Conservation (phyloP, 768 basidiomycete species). For the Calocybe gangraenosa region DNA sequence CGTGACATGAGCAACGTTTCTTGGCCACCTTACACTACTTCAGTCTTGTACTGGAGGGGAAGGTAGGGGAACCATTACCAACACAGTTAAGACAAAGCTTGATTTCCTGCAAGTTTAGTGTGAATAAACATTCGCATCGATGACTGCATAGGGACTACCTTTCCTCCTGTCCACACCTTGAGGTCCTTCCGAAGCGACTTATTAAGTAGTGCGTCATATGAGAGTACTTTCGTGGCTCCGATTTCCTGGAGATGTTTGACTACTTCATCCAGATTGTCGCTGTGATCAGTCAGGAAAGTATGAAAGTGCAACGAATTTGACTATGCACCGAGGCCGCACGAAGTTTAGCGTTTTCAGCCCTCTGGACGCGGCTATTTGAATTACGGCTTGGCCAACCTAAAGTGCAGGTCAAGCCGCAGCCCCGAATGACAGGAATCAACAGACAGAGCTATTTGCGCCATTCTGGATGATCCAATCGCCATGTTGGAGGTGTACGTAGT, state of each 20-base stretch:
- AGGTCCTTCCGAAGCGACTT: slow-evolving; percentile 49
- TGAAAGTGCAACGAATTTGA: slow-evolving; percentile 7
- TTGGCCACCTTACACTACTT: slow-evolving; percentile 42
- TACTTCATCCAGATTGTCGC: slow-evolving; percentile 49
- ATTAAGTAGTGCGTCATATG: slow-evolving; percentile 70
- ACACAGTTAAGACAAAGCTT: slow-evolving; percentile 49
- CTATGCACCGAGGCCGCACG: slow-evolving; percentile 59
- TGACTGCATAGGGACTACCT: slow-evolving; percentile 33
- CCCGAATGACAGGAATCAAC: slow-evolving; percentile 19
- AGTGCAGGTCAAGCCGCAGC: neutral
- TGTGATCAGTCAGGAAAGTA: slow-evolving; percentile 20
- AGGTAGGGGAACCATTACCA: slow-evolving; percentile 24
- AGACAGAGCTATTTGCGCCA: slow-evolving; percentile 78
- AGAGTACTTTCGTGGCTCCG: slow-evolving; percentile 74
- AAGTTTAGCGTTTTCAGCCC: slow-evolving; percentile 80
- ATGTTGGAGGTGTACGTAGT: slow-evolving; percentile 57
- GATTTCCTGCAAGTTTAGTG: slow-evolving; percentile 27
- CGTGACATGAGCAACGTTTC: slow-evolving; percentile 67
- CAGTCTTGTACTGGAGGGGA: neutral
- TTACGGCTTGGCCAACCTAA: slow-evolving; percentile 80
- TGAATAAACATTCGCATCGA: neutral
- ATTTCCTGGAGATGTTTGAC: slow-evolving; percentile 48
- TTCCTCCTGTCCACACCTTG: slow-evolving; percentile 60
- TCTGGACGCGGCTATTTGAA: slow-evolving; percentile 73
- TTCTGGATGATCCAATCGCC: slow-evolving; percentile 87